These are phyloP conservation scores for Rhipidocladum racemiflorum DNA, from an alignment of 176 grass and related monocot genomes.

Conservation along the genomic window DNA sequence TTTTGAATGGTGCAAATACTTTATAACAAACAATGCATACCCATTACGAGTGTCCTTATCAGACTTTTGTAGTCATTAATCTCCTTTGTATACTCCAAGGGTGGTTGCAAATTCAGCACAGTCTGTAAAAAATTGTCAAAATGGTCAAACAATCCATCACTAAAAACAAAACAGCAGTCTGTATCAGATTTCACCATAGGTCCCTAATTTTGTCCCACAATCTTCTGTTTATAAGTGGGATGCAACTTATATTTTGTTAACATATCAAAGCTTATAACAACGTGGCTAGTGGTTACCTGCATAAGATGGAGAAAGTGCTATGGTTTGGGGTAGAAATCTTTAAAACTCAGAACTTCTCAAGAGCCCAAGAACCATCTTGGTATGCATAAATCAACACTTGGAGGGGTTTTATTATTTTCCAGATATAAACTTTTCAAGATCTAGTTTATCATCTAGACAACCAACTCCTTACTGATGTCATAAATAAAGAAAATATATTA, in stretches of 20 bases:
- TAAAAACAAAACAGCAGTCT: neutral
- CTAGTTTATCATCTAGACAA: neutral
- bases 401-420: neutral
- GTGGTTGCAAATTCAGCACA: conserved; percentile 93
- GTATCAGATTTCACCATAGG: neutral
- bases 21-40: conserved; percentile 48
- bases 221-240: neutral
- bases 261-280: neutral
- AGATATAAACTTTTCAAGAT: neutral
- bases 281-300: neutral
- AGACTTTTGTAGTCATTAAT: conserved; percentile 95
- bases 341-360: neutral
- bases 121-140: conserved; percentile 53
- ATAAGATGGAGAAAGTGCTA: conserved; percentile 2
- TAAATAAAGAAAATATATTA: conserved; percentile 2
- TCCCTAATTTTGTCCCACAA: neutral
- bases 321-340: neutral
- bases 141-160: conserved; percentile 14
- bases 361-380: neutral
- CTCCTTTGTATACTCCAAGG: conserved; percentile 92
- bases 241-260: conserved; percentile 9
- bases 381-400: conserved; percentile 1
- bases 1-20: conserved; percentile 4
- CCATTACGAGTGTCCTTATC: conserved; percentile 92
- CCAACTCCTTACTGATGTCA: neutral